Evolutionary conservation across 1,284 basidiomycete genomes (phyloP).

Genomic region (Cronartium quercuum): DNA sequence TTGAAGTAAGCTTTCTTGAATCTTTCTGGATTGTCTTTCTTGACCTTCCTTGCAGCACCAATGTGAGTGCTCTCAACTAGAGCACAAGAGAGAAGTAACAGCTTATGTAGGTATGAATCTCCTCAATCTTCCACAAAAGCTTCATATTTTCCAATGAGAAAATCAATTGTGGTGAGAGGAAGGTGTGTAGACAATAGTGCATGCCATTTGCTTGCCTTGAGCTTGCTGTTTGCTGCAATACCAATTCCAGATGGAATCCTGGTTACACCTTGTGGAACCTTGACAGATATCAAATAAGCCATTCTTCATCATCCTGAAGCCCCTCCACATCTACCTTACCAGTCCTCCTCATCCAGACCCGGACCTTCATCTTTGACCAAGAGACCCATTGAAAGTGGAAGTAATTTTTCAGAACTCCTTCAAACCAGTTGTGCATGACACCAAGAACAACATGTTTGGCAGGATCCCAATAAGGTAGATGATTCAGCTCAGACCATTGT

Average conservation of each 20-base stretch:
- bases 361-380: not conserved
- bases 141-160: not conserved
- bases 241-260: not conserved
- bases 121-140: not conserved
- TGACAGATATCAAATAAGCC: not conserved
- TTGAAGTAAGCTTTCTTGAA: not conserved
- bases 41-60: not conserved
- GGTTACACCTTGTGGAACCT: conserved; percentile 4
- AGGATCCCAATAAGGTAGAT: not conserved
- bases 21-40: not conserved
- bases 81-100: not conserved
- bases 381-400: not conserved
- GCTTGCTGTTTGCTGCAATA: conserved; percentile 1
- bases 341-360: not conserved
- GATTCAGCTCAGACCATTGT: conserved; percentile 1
- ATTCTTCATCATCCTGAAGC: not conserved
- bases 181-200: not conserved
- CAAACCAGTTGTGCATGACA: conserved; percentile 19
- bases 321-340: not conserved
- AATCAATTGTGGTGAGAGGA: not conserved
- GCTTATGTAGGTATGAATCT: not conserved
- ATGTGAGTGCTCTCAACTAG: not conserved
- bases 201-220: conserved; percentile 3
- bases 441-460: conserved; percentile 13
- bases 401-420: conserved; percentile 1